Evolutionary conservation across 495 filamentous ascomycete species (phyloP).

Genomic region (Neurospora sp.): DNA sequence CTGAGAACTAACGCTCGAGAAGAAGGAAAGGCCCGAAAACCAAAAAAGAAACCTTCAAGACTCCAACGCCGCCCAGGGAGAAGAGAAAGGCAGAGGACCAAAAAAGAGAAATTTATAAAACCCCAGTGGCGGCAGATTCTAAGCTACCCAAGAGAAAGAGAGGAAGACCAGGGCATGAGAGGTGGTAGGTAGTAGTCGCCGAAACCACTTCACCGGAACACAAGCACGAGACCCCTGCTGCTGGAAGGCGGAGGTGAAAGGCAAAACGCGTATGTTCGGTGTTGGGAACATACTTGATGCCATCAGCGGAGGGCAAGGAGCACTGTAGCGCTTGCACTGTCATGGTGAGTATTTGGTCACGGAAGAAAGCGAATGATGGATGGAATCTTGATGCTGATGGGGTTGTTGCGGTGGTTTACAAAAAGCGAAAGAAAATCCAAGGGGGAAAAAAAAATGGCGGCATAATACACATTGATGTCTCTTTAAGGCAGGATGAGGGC

Average conservation of each 20-base stretch:
- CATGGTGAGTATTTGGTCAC: background rate
- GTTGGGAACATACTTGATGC: background rate
- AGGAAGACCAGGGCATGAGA: background rate
- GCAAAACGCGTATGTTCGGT: background rate
- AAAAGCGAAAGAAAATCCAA: too few species aligned
- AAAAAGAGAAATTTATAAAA: background rate
- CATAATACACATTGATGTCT: too few species aligned
- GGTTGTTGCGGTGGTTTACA: background rate
- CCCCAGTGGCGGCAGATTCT: background rate
- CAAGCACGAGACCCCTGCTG: background rate
- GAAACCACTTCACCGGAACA: background rate
- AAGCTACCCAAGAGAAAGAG: background rate
- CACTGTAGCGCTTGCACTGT: background rate
- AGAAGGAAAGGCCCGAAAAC: background rate
- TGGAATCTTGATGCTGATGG: background rate
- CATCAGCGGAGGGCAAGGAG: background rate
- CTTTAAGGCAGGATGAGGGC: too few species aligned
- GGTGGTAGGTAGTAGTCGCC: background rate
- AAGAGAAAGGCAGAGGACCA: background rate
- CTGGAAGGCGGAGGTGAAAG: background rate
- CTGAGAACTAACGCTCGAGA: background rate
- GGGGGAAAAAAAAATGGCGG: too few species aligned
- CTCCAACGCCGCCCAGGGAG: background rate
- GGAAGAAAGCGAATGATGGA: background rate
- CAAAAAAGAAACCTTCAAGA: background rate